A percentile compares a stretch with the other conserved stretches of the same genome.
phyloP scores from a whole-genome alignment of 345 rosid species.

The Arabidopsis thaliana region TAIR10.1 NC_003074.8:1501501-1502000 shows the following conservation, averaged over 20 bases:
- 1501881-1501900: constrained; percentile 57
- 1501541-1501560: constrained; percentile 37
- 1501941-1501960: constrained; percentile 59
- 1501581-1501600: constrained; percentile 35
- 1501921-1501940: constrained; percentile 74
- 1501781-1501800: constrained; percentile 83
- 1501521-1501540: constrained; percentile 55
- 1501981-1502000: constrained; percentile 76
- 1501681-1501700: constrained; percentile 58
- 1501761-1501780: constrained; percentile 53
- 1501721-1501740: constrained; percentile 43
- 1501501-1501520: constrained; percentile 58
- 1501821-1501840: constrained; percentile 58
- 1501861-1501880: constrained; percentile 52
- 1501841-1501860: constrained; percentile 47
- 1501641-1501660: constrained; percentile 62
- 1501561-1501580: constrained; percentile 33
- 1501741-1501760: constrained; percentile 44
- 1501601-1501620: constrained; percentile 46
- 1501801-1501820: constrained; percentile 98
- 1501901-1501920: constrained; percentile 61
- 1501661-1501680: constrained; percentile 59
- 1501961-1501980: constrained; percentile 58
- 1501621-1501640: constrained; percentile 47
- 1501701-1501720: constrained; percentile 44